These are phyloP conservation scores for Mycotypha africana DNA, from an alignment of 371 early-diverging fungal genomes.

Conservation along the genomic window DNA sequence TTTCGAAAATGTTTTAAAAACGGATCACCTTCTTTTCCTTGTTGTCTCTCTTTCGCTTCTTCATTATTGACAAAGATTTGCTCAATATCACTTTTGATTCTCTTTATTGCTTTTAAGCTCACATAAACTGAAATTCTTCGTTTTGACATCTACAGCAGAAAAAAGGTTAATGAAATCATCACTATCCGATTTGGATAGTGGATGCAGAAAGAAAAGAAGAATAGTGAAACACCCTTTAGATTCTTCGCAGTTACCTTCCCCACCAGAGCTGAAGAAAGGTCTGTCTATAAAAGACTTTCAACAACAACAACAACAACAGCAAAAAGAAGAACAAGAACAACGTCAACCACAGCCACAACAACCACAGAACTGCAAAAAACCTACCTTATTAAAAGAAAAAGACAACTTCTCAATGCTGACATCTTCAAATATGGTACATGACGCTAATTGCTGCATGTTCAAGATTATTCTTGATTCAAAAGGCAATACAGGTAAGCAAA, in stretches of 20 bases:
- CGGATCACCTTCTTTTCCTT: not conserved
- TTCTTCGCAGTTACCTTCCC: conserved; percentile 8
- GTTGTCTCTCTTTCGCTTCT: too few relatives aligned
- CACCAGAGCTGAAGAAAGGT: conserved; percentile 5
- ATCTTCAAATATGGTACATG: conserved; percentile 15
- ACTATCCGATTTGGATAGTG: not conserved
- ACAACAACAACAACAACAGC: not conserved
- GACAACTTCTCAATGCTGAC: not conserved
- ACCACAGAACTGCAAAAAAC: too few relatives aligned
- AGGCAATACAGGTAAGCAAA: conserved; percentile 14
- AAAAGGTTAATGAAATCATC: not conserved
- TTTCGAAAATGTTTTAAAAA: not conserved
- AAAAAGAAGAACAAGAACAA: too few relatives aligned
- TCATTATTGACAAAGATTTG: too few relatives aligned
- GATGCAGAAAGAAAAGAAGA: not conserved
- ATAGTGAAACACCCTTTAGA: not conserved
- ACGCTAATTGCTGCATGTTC: conserved; percentile 19
- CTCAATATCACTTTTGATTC: too few relatives aligned
- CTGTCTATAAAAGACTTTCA: conserved; percentile 1
- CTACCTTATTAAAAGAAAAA: not conserved
- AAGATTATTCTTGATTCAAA: conserved; percentile 13
- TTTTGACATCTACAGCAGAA: not conserved
- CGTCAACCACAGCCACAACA: too few relatives aligned
- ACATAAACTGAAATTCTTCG: not conserved
- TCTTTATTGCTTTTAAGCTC: not conserved